Evolutionary conservation across 805 yeast genomes (phyloP), one percentile per base, ranked within the genome.

Genomic region (Metschnikowia drakensbergensis): DNA sequence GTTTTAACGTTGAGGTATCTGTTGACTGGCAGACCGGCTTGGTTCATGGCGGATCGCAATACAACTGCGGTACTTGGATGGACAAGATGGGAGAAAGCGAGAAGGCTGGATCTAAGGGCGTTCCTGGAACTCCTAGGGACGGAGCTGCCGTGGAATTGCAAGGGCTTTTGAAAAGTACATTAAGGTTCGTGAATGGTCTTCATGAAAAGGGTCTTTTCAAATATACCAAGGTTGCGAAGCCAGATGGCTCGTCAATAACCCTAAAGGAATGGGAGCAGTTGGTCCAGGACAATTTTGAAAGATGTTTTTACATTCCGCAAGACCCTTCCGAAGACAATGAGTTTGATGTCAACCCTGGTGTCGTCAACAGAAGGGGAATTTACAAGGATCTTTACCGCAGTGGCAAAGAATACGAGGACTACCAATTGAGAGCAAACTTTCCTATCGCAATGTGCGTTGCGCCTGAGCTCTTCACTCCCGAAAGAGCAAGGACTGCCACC

Each of bases 31-130:
- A 71, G 0, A 90, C 87, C 9, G 99, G 99, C 1, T 69, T 94
- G 29, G 72, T 91, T 3, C 86, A 82, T 64, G 99, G 98, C 40
- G 98, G 99, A 1, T 87, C 88, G 42, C 96, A 87, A 65, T 81
- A 69, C 64, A 92, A 92, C 63, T 92, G 99, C 71, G 99, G 99
- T 23, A 94, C 99, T 0, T 92, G 99, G 99, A 92, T 91, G 97
- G 99, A 92, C 68, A 92, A 92, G 69, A 92, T 92, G 98, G 99
- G 99, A 26, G 98, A 94, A 69, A 87, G 96, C 60, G 82, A 67
- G 32, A 75, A 68, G 48, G 97, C 98, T 0, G 84, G 86, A 1
- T 84, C 82, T 50, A 86, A 84, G 57, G 99, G 99, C n/a, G 73
- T 80, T 32, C 99, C 99, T 1, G 99, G 98, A 1, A 92, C 98